Evolutionary conservation across 192 early-diverging fungal genomes (phyloP).

Genomic region (Gaertneriomyces sp.): DNA sequence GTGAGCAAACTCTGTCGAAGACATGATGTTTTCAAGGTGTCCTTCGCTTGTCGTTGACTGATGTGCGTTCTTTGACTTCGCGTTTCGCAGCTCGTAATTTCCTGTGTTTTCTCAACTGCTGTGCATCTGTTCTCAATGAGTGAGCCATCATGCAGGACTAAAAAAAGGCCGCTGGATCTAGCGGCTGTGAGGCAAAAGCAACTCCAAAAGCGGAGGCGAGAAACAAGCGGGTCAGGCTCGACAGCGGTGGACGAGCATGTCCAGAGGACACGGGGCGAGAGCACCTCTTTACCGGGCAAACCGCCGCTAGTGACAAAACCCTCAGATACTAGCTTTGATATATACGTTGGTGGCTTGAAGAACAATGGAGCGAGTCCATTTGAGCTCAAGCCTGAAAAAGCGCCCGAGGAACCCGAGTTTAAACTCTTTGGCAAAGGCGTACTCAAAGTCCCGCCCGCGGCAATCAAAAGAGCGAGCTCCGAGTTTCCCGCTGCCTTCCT

Average conservation of each 20-base stretch:
- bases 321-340: background rate
- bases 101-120: too few species aligned
- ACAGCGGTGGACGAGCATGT: background rate
- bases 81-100: too few species aligned
- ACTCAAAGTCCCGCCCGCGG: background rate
- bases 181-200: slow-evolving; percentile 9
- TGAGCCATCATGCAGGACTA: background rate
- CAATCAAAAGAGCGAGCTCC: background rate
- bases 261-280: background rate
- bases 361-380: background rate
- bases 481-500: background rate
- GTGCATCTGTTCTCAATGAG: too few species aligned
- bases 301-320: background rate
- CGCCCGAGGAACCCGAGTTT: too few species aligned
- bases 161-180: slow-evolving; percentile 9
- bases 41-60: too few species aligned
- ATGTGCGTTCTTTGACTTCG: too few species aligned
- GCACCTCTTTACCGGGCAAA: background rate
- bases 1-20: too few species aligned
- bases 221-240: background rate
- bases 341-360: background rate
- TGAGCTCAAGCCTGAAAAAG: too few species aligned
- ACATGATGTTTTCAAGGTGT: too few species aligned
- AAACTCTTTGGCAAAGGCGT: background rate
- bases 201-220: slow-evolving; percentile 4